Evolutionary conservation across 2,329 filamentous ascomycete species (phyloP).

Genomic region (Tolypocladium amazonense): DNA sequence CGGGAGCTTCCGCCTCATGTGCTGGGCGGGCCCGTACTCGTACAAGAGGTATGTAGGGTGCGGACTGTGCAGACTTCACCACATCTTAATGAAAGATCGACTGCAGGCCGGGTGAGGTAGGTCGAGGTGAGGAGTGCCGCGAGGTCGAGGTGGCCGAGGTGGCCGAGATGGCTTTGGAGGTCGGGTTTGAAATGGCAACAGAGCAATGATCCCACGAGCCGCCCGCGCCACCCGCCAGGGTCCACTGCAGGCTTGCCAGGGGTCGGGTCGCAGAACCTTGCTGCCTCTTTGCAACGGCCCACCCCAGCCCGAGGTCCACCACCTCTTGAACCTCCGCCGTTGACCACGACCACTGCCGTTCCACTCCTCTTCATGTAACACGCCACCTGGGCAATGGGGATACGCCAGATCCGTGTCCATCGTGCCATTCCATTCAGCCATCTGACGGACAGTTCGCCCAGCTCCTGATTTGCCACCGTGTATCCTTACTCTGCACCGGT

Average conservation of each 20-base stretch:
- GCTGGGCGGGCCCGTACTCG: background rate
- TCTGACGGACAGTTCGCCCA: background rate
- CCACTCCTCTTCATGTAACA: background rate
- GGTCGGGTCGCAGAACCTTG: background rate
- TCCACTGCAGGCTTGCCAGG: background rate
- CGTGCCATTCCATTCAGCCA: background rate
- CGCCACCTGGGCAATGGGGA: background rate
- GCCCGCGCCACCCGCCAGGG: background rate
- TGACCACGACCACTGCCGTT: background rate
- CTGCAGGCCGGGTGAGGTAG: background rate
- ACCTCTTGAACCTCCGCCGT: background rate
- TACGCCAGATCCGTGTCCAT: background rate
- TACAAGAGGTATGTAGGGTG: background rate
- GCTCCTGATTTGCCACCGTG: too few relatives aligned
- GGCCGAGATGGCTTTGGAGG: background rate
- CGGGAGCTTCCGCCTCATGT: background rate
- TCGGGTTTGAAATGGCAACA: background rate
- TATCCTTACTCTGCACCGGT: background rate
- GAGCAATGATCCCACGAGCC: background rate
- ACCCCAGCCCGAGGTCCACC: too few relatives aligned
- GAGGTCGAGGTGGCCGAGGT: background rate
- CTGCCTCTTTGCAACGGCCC: background rate
- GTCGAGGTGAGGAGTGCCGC: background rate
- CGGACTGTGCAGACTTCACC: background rate
- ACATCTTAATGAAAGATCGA: background rate